Evolutionary conservation across 176 grass and related monocot species (phyloP), one percentile per base, ranked within the genome.

Genomic region (Bromus sterilis): DNA sequence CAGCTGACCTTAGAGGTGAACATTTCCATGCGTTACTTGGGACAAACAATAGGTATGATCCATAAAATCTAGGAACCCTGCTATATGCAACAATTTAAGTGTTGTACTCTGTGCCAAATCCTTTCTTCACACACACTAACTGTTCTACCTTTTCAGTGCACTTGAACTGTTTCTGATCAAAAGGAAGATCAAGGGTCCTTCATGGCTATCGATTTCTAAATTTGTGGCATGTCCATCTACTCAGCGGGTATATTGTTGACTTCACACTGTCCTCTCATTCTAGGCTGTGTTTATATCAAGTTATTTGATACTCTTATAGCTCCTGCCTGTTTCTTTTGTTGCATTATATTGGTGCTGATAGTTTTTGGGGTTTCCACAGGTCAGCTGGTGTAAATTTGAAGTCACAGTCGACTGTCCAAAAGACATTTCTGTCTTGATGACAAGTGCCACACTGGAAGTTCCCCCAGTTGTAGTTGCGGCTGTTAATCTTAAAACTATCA

Each of bases 351-450:
- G 33, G 28, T 14, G 5, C 10, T 44, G 36, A 23, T 31, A 26
- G 31, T 28, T 88, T 23, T 95, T 83, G 60, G 56, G 9, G 51
- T 21, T 79, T 78, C 56, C 75, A 90, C 85, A 99, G 96, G 91
- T 93, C 63, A 99, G 96, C 87, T 99, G 96, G 96, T 99, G 93
- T 71, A 99, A 93, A 81, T 93, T 89, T 93, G 96, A 99, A 81
- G 75, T 99, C 77, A 80, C 77, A 63, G 89, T 99, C 76, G 82
- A 95, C 88, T 93, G 67, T 58, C 93, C 93, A 56, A 99, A 99
- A 81, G 89, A 99, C 37, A 88, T 99, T 61, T 86, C 88, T 82
- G 53, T 88, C 81, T 84, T 88, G 59, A 75, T 84, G 78, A 84
- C 90, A 85, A 97, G 82, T 44, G 77, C 43, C 25, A 35, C 67